These are phyloP conservation scores for Aphanomyces astaci DNA, from an alignment of 352 stramenopile genomes.

Conservation along the genomic window DNA sequence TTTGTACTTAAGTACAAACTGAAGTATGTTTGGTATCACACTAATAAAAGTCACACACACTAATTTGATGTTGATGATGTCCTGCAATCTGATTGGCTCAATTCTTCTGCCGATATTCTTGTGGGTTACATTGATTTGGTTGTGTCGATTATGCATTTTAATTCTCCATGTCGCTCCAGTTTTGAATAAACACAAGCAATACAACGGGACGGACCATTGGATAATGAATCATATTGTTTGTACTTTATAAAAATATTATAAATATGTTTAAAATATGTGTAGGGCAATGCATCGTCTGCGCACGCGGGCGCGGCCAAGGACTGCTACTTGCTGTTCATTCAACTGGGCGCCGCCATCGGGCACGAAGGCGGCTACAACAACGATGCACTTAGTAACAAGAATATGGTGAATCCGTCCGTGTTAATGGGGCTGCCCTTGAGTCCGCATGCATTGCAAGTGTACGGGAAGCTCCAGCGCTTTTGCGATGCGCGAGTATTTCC, in stretches of 20 bases:
- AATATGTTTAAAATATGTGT: not conserved
- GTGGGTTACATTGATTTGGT: too few relatives aligned
- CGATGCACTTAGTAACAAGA: not conserved
- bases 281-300: constrained; percentile 73
- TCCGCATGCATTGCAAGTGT: constrained; percentile 64
- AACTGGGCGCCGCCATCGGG: constrained; percentile 35
- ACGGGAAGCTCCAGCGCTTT: constrained; percentile 82
- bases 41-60: too few relatives aligned
- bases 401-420: constrained; percentile 38
- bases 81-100: not conserved
- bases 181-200: too few relatives aligned
- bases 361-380: not conserved
- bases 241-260: too few relatives aligned
- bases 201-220: too few relatives aligned
- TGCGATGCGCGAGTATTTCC: constrained; percentile 86
- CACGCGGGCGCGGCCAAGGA: constrained; percentile 59
- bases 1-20: too few relatives aligned
- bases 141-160: too few relatives aligned
- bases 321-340: constrained; percentile 56
- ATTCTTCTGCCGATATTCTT: too few relatives aligned
- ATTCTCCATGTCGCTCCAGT: too few relatives aligned
- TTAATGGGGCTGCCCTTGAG: constrained; percentile 70
- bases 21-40: too few relatives aligned
- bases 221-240: too few relatives aligned
- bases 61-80: not conserved